phyloP scores from a whole-genome alignment of 1,284 basidiomycete species.

The Filobasidium uniguttulatum region DNA sequence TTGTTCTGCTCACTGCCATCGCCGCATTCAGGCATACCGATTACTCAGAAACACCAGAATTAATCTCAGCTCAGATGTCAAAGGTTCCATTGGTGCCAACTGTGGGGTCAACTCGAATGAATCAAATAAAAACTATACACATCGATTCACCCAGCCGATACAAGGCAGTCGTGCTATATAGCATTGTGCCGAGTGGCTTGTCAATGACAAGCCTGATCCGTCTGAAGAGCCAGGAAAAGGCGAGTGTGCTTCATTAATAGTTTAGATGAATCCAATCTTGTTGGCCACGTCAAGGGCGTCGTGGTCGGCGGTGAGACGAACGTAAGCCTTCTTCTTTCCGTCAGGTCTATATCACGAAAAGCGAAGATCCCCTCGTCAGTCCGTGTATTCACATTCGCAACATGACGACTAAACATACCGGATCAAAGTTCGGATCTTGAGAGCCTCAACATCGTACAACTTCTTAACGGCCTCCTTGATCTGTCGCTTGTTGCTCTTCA shows the following conservation, averaged over 20 bases:
- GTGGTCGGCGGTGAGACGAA: slow-evolving; percentile 84
- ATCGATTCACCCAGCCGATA: no score
- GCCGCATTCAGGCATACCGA: no score
- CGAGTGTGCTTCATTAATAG: slow-evolving; percentile 1
- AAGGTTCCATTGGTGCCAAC: no score
- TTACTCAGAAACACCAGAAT: no score
- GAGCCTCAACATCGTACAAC: slow-evolving; percentile 91
- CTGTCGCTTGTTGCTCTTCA: slow-evolving; percentile 93
- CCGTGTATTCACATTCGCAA: not conserved
- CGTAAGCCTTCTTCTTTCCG: slow-evolving; percentile 99
- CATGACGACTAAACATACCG: slow-evolving; percentile 56
- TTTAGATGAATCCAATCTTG: slow-evolving; percentile 49
- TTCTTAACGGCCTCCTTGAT: slow-evolving; percentile 99
- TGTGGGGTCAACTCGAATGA: no score
- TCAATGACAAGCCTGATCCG: no score
- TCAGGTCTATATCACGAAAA: slow-evolving; percentile 54
- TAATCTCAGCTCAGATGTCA: no score
- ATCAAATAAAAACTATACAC: no score
- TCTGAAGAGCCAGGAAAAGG: no score
- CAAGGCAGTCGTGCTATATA: no score
- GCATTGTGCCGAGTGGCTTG: no score
- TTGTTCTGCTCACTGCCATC: no score
- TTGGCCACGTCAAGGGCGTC: slow-evolving; percentile 97
- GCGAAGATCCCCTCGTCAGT: not conserved
- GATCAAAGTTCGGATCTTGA: slow-evolving; percentile 96